These are phyloP conservation scores for Beverwykella pulmonaria DNA, from an alignment of 495 filamentous ascomycete species.

Conservation along the genomic window DNA sequence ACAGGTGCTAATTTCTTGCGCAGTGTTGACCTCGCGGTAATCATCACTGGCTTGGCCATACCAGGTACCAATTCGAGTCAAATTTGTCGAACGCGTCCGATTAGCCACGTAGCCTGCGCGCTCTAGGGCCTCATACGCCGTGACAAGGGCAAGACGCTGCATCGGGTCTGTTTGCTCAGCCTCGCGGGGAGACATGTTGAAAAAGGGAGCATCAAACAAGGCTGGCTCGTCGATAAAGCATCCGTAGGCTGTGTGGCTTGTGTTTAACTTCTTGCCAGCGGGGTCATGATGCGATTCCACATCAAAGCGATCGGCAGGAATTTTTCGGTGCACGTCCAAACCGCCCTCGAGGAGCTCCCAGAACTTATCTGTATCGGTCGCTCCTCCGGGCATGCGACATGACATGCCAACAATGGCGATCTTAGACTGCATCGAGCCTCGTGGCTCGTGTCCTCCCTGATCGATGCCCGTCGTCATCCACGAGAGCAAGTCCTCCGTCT, in stretches of 20 bases:
- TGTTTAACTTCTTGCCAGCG: conserved; percentile 48
- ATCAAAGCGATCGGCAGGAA: conserved; percentile 54
- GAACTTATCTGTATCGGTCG: conserved; percentile 44
- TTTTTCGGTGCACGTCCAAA: conserved; percentile 44
- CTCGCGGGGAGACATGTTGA: conserved; percentile 52
- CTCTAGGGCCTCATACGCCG: conserved; percentile 50
- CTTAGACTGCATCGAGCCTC: too few species aligned
- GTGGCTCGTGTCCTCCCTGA: too few species aligned
- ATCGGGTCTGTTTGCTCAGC: conserved; percentile 48
- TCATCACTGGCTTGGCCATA: conserved; percentile 48
- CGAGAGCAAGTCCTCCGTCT: too few species aligned
- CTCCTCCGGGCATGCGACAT: conserved; percentile 48
- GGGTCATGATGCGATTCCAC: conserved; percentile 51
- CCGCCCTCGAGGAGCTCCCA: conserved; percentile 51
- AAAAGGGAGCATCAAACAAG: conserved; percentile 49
- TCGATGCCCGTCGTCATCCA: too few species aligned
- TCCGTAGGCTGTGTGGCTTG: conserved; percentile 42
- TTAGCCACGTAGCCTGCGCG: conserved; percentile 44
- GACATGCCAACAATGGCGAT: conserved; percentile 53
- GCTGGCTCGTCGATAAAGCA: conserved; percentile 48
- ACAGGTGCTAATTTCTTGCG: conserved; percentile 49
- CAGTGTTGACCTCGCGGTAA: conserved; percentile 45
- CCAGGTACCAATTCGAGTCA: conserved; percentile 47
- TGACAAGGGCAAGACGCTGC: conserved; percentile 45
- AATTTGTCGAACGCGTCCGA: conserved; percentile 42